Percentiles rank a stretch among this genome's conserved stretches.
These are phyloP conservation scores for Microglena sp. DNA, from an alignment of 139 green algal species.

Conservation along the genomic window DNA sequence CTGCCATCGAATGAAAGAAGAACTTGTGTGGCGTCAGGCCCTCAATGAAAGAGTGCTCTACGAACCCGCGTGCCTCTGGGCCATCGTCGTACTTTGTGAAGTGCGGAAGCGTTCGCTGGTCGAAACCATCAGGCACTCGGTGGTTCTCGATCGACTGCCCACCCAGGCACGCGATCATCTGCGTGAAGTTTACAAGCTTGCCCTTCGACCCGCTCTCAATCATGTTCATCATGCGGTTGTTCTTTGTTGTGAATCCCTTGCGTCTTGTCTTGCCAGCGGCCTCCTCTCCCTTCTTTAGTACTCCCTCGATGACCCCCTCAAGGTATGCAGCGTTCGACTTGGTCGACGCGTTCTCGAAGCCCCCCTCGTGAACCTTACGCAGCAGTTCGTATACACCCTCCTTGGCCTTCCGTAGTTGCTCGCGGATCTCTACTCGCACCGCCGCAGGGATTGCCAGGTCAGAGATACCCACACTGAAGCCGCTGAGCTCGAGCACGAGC, in stretches of 20 bases:
- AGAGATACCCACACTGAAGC: slow-evolving; percentile 14
- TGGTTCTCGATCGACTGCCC: slow-evolving; percentile 98
- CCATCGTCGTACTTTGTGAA: slow-evolving; percentile 82
- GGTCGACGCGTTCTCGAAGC: slow-evolving; percentile 75
- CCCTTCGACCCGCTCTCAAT: slow-evolving; percentile 83
- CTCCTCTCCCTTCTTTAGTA: neutral
- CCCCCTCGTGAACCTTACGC: slow-evolving; percentile 48
- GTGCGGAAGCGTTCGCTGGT: slow-evolving; percentile 78
- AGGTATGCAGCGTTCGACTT: slow-evolving; percentile 83
- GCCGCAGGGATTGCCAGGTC: slow-evolving; percentile 1
- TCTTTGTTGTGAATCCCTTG: slow-evolving; percentile 4
- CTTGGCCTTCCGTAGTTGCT: slow-evolving; percentile 2
- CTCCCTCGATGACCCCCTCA: slow-evolving; percentile 39
- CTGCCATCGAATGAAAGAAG: slow-evolving; percentile 97
- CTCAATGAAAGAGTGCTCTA: slow-evolving; percentile 91
- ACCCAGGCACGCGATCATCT: slow-evolving; percentile 96
- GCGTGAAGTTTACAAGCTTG: slow-evolving; percentile 96
- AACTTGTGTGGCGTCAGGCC: slow-evolving; percentile 93
- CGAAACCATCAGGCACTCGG: slow-evolving; percentile 91
- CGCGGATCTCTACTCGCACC: neutral
- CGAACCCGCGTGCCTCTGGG: slow-evolving; percentile 90
- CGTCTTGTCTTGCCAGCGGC: neutral
- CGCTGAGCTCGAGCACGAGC: slow-evolving; percentile 72
- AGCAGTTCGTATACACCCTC: neutral
- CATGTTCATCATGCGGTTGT: slow-evolving; percentile 97